Conservation (phyloP, 1,284 basidiomycete genomes). For the Phenoliferia sp. region DNA sequence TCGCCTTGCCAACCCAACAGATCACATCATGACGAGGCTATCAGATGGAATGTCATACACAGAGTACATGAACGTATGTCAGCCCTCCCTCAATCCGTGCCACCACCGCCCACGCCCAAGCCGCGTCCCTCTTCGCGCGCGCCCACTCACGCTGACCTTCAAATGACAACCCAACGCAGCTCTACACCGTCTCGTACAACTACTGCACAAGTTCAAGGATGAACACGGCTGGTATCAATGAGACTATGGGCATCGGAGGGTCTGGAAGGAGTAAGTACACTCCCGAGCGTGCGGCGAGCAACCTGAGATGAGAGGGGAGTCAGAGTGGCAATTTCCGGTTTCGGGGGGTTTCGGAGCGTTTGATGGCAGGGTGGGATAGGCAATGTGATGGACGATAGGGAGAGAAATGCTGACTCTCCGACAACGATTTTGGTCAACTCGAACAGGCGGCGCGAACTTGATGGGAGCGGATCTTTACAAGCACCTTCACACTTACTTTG, state of each 20-base stretch:
- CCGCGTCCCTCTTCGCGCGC: background rate
- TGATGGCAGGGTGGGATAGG: too few species aligned
- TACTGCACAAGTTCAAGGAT: conserved; percentile 90
- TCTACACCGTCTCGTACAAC: conserved; percentile 73
- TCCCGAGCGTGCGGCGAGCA: too few species aligned
- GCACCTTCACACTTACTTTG: conserved; percentile 79
- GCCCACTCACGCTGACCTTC: background rate
- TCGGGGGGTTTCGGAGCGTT: too few species aligned
- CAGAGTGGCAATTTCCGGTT: too few species aligned
- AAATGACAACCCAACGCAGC: conserved; percentile 6
- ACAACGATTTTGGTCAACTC: too few species aligned
- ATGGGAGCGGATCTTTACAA: conserved; percentile 94
- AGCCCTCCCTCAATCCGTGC: background rate
- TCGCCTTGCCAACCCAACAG: conserved; percentile 35
- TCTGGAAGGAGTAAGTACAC: conserved; percentile 32
- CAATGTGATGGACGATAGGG: too few species aligned
- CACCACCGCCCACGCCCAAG: background rate
- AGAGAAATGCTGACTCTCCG: background rate
- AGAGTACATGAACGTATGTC: conserved; percentile 74
- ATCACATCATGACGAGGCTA: conserved; percentile 84
- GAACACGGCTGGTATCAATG: conserved; percentile 55
- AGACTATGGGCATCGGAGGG: conserved; percentile 39
- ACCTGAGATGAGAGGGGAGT: too few species aligned
- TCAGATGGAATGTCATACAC: conserved; percentile 84
- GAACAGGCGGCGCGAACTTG: conserved; percentile 86